Conservation (phyloP, 345 rosid genomes). For the Eucalyptus sp. region DNA sequence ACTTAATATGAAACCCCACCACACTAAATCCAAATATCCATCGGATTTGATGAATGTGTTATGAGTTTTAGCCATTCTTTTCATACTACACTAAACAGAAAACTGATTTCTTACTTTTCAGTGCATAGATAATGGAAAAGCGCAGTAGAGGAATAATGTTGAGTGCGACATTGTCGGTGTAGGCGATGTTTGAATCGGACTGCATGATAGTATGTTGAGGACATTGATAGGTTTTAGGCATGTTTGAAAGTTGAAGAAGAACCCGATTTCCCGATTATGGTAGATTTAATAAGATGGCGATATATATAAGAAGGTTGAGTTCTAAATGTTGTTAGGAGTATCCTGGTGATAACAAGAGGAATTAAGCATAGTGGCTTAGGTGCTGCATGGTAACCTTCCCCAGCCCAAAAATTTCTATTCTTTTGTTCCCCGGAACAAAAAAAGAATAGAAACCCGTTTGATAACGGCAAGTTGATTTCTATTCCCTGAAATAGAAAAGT, state of each 20-base stretch:
- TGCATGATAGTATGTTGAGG: background rate
- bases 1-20: background rate
- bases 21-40: background rate
- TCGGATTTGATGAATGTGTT: background rate
- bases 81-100: background rate
- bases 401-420: too few species aligned
- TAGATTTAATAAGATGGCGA: background rate
- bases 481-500: too few species aligned
- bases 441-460: too few species aligned
- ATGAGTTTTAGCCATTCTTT: background rate
- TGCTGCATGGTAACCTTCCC: too few species aligned
- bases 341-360: background rate
- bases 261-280: background rate
- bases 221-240: background rate
- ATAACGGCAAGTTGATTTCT: too few species aligned
- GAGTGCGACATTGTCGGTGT: background rate
- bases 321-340: background rate
- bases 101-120: background rate
- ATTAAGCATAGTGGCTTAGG: background rate
- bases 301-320: background rate
- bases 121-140: background rate
- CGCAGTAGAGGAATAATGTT: background rate
- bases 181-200: background rate
- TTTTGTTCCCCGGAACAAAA: too few species aligned
- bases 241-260: background rate